phyloP scores from a whole-genome alignment of 129 eudicot species.

The Pulicaria dysenterica region DNA sequence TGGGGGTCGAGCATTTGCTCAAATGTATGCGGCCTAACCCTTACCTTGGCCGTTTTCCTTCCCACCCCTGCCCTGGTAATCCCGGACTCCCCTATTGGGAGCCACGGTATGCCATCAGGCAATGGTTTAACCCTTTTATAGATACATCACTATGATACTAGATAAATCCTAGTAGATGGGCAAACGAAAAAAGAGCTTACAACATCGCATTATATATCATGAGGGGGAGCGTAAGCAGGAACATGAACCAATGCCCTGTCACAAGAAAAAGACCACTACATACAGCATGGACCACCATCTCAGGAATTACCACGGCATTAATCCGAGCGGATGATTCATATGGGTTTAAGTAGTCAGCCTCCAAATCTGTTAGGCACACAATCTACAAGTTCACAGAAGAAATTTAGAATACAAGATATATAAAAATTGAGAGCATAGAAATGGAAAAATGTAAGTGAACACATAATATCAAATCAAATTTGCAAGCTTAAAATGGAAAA shows the following conservation, averaged over 20 bases:
- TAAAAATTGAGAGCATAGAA: neutral
- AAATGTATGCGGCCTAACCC: no score
- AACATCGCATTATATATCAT: conserved; percentile 48
- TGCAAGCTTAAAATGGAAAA: no score
- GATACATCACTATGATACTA: conserved; percentile 1
- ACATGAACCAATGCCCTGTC: conserved; percentile 81
- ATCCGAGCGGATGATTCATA: conserved; percentile 72
- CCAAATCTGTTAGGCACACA: conserved; percentile 78
- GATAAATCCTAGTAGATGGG: conserved; percentile 4
- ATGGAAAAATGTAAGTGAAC: neutral
- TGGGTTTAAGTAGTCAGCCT: conserved; percentile 79
- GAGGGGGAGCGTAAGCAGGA: conserved; percentile 59
- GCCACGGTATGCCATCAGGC: no score
- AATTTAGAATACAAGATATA: conserved; percentile 15
- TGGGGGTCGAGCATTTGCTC: no score
- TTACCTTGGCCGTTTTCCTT: no score
- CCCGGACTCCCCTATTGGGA: no score
- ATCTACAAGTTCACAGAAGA: conserved; percentile 41
- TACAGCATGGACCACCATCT: conserved; percentile 67
- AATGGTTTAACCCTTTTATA: no score
- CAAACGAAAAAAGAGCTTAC: conserved; percentile 56
- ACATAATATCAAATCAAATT: neutral
- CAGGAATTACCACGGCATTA: conserved; percentile 67
- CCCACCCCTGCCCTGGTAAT: no score
- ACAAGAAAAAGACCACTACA: conserved; percentile 59